Base-by-base conservation (phyloP, 2,329 filamentous ascomycete genomes). In the Xylaria sp. region DNA sequence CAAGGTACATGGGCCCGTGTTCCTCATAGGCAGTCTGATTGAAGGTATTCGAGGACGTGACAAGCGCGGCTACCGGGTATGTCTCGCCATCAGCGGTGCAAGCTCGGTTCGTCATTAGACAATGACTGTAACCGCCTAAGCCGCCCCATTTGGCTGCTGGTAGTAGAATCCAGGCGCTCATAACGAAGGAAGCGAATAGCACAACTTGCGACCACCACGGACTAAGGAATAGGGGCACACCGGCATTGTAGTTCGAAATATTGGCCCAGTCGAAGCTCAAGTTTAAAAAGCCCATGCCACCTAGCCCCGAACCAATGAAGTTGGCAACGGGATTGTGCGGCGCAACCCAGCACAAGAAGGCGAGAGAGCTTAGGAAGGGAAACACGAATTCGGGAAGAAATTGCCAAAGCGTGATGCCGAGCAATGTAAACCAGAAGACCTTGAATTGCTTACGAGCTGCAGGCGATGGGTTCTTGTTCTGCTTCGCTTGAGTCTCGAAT, bases 331-430 rank as follows among this genome's bases (percentile, higher is more conserved):
- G 76, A 70, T 88, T 89, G 18, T 81, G 81, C 1, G 87, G 87
- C 2, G 87, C 87, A 2, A 90, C 86, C 87, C 87, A 90, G 77
- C 88, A 90, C 5, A 90, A 80, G 59, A 89, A 88, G 2, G 87
- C 86, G 8, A 90, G 79, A 0, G 87, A 89, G 8, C 83, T 85
- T 1, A 88, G 80, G 74, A 90, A 85, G 0, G 87, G 87, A 65
- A 89, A 89, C 1, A 85, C 81, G 60, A 83, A 90, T 73, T 90
- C 87, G 0, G 87, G 87, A 0, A 90, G 76, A 67, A 90, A 89
- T 66, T 90, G 87, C 87, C 88, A 90, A 0, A 88, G 70, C 0
- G 83, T 86, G 61, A 89, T 81, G 4, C 80, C 86, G 0, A 84
- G 66, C 0, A 90, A 78, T 0, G 83, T 81, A 10, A 80, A 75